Evolutionary conservation across 2,329 filamentous ascomycete species (phyloP), one percentile per base, ranked within the genome.

Genomic region (Diplodia mutila): DNA sequence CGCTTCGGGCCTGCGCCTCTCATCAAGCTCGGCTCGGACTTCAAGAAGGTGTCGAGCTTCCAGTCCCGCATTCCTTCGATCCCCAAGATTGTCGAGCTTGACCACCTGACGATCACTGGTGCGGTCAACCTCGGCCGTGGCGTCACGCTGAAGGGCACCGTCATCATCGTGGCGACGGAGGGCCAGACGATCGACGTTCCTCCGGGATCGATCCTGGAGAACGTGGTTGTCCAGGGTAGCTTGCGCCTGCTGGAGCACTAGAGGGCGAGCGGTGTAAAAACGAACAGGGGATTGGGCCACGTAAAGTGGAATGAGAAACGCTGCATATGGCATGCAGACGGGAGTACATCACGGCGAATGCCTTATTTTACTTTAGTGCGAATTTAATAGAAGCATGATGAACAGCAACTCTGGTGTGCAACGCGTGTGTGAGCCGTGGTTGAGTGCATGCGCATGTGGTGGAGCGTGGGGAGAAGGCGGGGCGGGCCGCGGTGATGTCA

Each of bases 1-100:
- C 93, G 95, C 73, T 98, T 99, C 81, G 95, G 95, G 72, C 94
- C 95, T 74, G 94, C 95, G 59, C 95, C 95, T 67, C 87, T 99
- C 74, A 99, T 99, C 87, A 99, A 99, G 91, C 91, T 99, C 66
- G 95, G 95, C 75, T 90, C 89, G 77, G 95, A 99, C 87, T 99
- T 99, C 89, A 99, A 99, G 91, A 99, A 99, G 90, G 95, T 99
- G 48, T 98, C 94, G 1, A 95, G 93, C 85, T 96, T 96, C 87
- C 90, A 93, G 84, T 90, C 92, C 82, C 90, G 90, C 78, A 94
- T 96, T 73, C 86, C 91, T 12, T 93, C 90, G 71, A 96, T 96
- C 75, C 92, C 92, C 77, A 94, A 92, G 87, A 94, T 96, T 74
- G 89, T 95, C 72, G 92, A 96, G 85, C 88, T 95, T 59, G 92